Evolutionary conservation across 805 yeast species (phyloP).

Genomic region (Geotrichum ghanense): DNA sequence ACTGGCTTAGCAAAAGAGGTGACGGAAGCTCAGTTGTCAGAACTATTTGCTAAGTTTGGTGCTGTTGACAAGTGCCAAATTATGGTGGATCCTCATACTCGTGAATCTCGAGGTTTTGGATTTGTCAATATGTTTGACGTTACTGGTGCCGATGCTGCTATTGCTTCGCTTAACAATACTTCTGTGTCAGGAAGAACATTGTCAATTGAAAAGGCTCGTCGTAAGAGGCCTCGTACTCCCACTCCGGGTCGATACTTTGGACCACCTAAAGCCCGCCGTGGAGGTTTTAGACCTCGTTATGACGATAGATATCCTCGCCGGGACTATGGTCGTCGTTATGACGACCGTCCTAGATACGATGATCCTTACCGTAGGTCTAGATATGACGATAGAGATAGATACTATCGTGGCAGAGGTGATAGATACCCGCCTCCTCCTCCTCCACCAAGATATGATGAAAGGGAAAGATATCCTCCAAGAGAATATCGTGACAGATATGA

Average conservation of each 20-base stretch:
- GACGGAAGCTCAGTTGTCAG: constrained; percentile 18
- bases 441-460: constrained; percentile 3
- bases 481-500: constrained; percentile 8
- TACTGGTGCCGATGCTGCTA: constrained; percentile 36
- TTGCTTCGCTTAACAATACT: constrained; percentile 33
- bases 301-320: constrained; percentile 11
- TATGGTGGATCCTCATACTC: constrained; percentile 35
- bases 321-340: constrained; percentile 5
- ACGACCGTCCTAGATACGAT: constrained; percentile 8
- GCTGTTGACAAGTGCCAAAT: constrained; percentile 26
- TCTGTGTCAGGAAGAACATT: constrained; percentile 32
- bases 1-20: constrained; percentile 24
- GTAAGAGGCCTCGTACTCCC: constrained; percentile 28
- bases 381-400: constrained; percentile 18
- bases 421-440: constrained; percentile 16
- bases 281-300: constrained; percentile 10
- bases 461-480: constrained; percentile 7
- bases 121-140: constrained; percentile 34
- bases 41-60: constrained; percentile 22
- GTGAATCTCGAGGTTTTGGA: constrained; percentile 40
- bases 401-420: constrained; percentile 13
- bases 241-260: constrained; percentile 29
- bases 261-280: constrained; percentile 18
- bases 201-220: constrained; percentile 35
- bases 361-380: constrained; percentile 16